Evolutionary conservation across 192 early-diverging fungal species (phyloP).

Genomic region (Mortierella hygrophila): DNA sequence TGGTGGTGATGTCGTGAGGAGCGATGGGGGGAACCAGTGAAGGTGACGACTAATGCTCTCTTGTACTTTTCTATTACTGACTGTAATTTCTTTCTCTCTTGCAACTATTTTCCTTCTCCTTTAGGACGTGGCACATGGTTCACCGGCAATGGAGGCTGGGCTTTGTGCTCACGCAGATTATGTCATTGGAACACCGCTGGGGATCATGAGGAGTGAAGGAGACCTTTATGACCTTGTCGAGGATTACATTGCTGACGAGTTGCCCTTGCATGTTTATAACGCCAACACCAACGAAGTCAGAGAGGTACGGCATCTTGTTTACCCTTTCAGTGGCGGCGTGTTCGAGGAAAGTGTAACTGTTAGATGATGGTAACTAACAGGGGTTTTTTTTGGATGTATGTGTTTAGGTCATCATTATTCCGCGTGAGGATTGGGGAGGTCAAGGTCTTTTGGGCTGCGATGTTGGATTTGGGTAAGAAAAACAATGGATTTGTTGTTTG

Average conservation of each 20-base stretch:
- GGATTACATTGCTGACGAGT: conserved; percentile 63
- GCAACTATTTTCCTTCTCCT: not conserved
- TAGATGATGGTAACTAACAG: not conserved
- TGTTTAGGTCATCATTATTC: conserved; percentile 72
- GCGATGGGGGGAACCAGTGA: not conserved
- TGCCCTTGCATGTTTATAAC: conserved; percentile 80
- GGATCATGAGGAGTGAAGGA: conserved; percentile 64
- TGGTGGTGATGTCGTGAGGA: too few relatives aligned
- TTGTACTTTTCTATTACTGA: not conserved
- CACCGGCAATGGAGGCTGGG: conserved; percentile 78
- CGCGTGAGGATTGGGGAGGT: conserved; percentile 77
- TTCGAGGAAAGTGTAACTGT: not conserved
- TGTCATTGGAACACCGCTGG: conserved; percentile 75
- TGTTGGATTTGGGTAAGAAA: conserved; percentile 73
- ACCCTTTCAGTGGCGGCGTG: not conserved
- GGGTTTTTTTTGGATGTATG: not conserved
- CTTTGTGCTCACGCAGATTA: conserved; percentile 78
- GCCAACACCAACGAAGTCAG: conserved; percentile 68
- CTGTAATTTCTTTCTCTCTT: conserved; percentile 10
- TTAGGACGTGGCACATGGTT: conserved; percentile 70
- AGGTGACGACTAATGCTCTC: not conserved
- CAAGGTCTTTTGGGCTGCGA: conserved; percentile 77
- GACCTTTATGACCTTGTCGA: conserved; percentile 78
- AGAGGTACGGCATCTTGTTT: conserved; percentile 55
- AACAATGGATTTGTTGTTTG: too few relatives aligned